These are phyloP conservation scores for Melampsora larici-populina DNA, from an alignment of 1,284 basidiomycete genomes.

Conservation along the genomic window DNA sequence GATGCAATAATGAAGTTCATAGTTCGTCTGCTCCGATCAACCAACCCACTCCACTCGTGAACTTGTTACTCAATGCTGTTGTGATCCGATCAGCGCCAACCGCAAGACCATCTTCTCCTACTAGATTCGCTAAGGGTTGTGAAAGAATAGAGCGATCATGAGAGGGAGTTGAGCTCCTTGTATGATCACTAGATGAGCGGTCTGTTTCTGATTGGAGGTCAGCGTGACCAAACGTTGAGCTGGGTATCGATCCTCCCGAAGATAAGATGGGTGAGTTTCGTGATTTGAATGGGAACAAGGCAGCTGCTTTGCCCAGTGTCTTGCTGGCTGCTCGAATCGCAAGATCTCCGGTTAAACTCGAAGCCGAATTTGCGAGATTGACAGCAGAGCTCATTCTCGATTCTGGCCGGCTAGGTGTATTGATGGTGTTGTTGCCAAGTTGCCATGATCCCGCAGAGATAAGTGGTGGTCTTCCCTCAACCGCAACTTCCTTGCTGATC, in stretches of 20 bases:
- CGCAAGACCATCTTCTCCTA: conserved; percentile 50
- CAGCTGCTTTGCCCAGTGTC: conserved; percentile 27
- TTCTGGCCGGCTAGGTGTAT: neutral
- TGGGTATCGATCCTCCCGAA: neutral
- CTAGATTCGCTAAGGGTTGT: conserved; percentile 6
- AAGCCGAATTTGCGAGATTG: conserved; percentile 1
- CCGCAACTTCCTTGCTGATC: neutral
- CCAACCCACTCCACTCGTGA: conserved; percentile 81
- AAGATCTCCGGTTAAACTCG: conserved; percentile 5
- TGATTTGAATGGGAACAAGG: conserved; percentile 34
- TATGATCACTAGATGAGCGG: neutral
- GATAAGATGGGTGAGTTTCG: conserved; percentile 9
- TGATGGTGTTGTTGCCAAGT: neutral
- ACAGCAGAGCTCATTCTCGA: neutral
- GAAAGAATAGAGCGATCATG: neutral
- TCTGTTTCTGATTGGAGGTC: neutral
- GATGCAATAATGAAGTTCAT: neutral
- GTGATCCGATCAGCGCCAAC: conserved; percentile 62
- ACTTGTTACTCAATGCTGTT: conserved; percentile 65
- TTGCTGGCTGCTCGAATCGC: conserved; percentile 23
- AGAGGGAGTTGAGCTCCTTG: neutral
- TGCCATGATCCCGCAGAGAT: neutral
- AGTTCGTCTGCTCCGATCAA: conserved; percentile 66
- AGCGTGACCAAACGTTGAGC: neutral
- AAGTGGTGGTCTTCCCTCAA: neutral